Evolutionary conservation across 2,329 filamentous ascomycete genomes (phyloP).

Genomic region (Hypoxylon sp.): DNA sequence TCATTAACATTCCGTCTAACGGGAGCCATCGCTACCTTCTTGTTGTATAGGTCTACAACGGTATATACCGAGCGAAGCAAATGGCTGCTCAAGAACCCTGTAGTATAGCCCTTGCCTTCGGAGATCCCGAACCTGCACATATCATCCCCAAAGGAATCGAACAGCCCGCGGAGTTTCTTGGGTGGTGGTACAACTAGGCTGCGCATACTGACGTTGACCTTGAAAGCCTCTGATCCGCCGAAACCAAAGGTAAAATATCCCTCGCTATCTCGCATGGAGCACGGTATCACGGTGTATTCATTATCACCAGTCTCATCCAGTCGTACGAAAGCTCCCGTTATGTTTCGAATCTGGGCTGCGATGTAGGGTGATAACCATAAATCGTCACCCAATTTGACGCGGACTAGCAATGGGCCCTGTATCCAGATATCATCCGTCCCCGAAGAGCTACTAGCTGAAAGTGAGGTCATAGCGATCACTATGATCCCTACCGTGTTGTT

Average conservation of each 20-base stretch:
- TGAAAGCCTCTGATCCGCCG: conserved; percentile 8
- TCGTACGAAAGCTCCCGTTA: conserved; percentile 15
- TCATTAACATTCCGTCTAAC: not conserved
- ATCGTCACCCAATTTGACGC: conserved; percentile 14
- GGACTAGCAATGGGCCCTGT: conserved; percentile 10
- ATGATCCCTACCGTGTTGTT: not conserved
- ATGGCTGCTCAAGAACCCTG: conserved; percentile 11
- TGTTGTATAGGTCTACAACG: conserved; percentile 17
- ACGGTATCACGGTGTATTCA: conserved; percentile 19
- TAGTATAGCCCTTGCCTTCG: not conserved
- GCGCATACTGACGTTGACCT: conserved; percentile 14
- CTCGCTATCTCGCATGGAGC: conserved; percentile 12
- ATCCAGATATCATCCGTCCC: conserved; percentile 19
- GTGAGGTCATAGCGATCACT: conserved; percentile 16
- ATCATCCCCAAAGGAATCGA: conserved; percentile 12
- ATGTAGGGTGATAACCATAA: conserved; percentile 9
- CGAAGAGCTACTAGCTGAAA: conserved; percentile 18
- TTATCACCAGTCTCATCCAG: not conserved
- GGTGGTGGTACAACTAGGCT: conserved; percentile 13
- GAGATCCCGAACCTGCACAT: conserved; percentile 18
- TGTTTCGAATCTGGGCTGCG: conserved; percentile 18
- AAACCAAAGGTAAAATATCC: conserved; percentile 24
- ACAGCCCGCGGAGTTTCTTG: conserved; percentile 2
- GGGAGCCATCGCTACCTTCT: conserved; percentile 15
- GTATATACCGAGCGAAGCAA: conserved; percentile 18